Evolutionary conservation across 1,139 yeast species (phyloP).

Genomic region (Taphrina flavorubra): DNA sequence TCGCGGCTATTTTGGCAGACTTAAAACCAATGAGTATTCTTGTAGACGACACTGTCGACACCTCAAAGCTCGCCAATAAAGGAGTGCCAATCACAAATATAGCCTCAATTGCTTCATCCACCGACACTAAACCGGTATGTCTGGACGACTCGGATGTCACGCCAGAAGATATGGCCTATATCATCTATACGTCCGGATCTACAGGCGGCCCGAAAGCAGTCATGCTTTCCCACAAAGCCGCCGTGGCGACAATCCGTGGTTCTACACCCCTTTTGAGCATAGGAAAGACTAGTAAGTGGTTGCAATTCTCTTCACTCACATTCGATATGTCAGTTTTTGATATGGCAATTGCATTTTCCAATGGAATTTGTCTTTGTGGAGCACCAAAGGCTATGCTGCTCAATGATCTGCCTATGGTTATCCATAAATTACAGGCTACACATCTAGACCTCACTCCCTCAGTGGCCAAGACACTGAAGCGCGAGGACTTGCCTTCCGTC

Average conservation of each 20-base stretch:
- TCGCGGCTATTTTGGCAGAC: slow-evolving; percentile 43
- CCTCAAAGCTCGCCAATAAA: background rate
- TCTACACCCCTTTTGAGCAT: slow-evolving; percentile 40
- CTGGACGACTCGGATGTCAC: background rate
- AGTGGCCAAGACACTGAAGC: slow-evolving; percentile 45
- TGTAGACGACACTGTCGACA: slow-evolving; percentile 3
- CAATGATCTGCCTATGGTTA: slow-evolving; percentile 44
- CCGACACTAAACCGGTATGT: background rate
- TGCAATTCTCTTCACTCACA: slow-evolving; percentile 46
- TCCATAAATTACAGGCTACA: slow-evolving; percentile 42
- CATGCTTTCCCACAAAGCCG: slow-evolving; percentile 44
- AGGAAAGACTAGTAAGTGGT: slow-evolving; percentile 27
- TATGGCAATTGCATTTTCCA: slow-evolving; percentile 46
- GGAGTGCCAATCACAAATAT: background rate
- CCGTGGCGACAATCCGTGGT: slow-evolving; percentile 45
- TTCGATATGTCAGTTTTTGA: slow-evolving; percentile 47
- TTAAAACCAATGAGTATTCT: slow-evolving; percentile 21
- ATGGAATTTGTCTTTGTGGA: slow-evolving; percentile 46
- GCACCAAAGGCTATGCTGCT: slow-evolving; percentile 43
- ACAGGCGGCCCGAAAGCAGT: slow-evolving; percentile 48
- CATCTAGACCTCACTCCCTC: slow-evolving; percentile 48
- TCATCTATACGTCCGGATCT: slow-evolving; percentile 47
- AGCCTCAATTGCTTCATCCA: background rate
- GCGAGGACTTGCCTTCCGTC: slow-evolving; percentile 44
- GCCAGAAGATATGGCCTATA: slow-evolving; percentile 43